A percentile compares a stretch with the other conserved stretches of the same genome.
Conservation (phyloP, 345 rosid genomes). For the Erucastrum elatum region DNA sequence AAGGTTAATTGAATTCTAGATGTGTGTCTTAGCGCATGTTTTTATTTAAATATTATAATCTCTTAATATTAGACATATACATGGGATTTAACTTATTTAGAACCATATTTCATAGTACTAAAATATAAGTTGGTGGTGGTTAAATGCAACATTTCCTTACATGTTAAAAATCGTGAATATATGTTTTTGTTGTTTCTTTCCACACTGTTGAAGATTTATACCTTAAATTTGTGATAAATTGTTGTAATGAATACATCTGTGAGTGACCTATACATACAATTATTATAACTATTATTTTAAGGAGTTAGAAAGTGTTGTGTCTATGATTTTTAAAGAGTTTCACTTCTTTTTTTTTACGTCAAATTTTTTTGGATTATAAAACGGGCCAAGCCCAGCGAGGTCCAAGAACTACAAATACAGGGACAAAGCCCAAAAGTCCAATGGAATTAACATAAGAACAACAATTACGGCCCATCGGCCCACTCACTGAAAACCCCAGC, state of each 20-base stretch:
- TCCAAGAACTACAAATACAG: no score
- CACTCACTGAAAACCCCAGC: no score
- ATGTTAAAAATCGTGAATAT: not conserved
- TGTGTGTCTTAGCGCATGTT: no score
- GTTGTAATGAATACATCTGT: not conserved
- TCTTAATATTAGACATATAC: not conserved
- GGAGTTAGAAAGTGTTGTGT: not conserved
- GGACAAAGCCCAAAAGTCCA: no score
- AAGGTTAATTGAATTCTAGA: no score
- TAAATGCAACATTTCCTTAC: not conserved
- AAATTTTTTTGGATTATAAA: no score
- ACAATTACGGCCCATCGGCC: no score
- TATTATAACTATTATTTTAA: not conserved
- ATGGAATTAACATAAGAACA: no score
- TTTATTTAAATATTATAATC: no score
- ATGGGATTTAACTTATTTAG: not conserved
- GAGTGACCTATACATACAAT: not conserved
- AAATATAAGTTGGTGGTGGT: not conserved
- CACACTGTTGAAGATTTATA: not conserved
- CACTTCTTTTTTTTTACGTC: no score
- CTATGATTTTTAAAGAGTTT: not conserved
- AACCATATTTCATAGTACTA: not conserved
- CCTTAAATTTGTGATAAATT: not conserved
- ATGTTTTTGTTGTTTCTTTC: not conserved
- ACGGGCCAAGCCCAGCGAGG: no score